Base-by-base conservation (phyloP, 352 stramenopile genomes). In the Halophytophthora polymorphica region DNA sequence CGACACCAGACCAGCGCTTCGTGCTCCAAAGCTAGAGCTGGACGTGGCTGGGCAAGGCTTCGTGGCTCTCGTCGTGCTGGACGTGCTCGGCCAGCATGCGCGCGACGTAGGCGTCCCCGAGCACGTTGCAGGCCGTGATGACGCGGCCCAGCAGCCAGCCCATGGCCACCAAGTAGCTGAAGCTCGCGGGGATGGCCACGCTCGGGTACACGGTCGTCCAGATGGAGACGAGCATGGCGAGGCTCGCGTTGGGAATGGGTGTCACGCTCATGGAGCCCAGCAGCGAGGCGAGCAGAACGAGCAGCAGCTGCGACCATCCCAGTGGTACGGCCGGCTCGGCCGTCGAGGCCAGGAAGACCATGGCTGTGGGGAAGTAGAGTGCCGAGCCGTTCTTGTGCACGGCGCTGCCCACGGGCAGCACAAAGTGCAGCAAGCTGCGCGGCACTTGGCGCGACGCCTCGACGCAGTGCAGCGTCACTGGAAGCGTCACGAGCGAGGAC, bases 371-470 rank as follows among this genome's bases (percentile, higher is more conserved):
- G 51, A 86, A 92, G 50, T 83, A 85, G 54, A 90, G 83, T 12
- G 78, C 79, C 25, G 70, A 78, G 58, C 81, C 81, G 52, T 92
- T 88, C 73, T 88, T 92, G 66, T 92, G 76, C 31, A 80, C 63
- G 3, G 70, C 86, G 25, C 64, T 76, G 12, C 81, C 81, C 45
- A 92, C 79, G 8, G 81, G 88, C 29, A 92, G 34, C 23, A 92
- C 73, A 45, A 92, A 92, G 34, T 78, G 67, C 33, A 76, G 37
- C 5, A 92, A 56, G 19, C 63, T 69, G 13, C 70, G 68, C 14
- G 78, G 77, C 33, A 88, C 73, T 40, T 87, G 73, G 2, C 65
- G 64, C 23, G 78, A 84, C 22, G 62, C 69, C 48, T 85, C 73
- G 18, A 86, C 76, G 33, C 77, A 89, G 15, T 68, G 78, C 29